Evolutionary conservation across 2,329 filamentous ascomycete genomes (phyloP).

Genomic region (Talaromyces sp.): DNA sequence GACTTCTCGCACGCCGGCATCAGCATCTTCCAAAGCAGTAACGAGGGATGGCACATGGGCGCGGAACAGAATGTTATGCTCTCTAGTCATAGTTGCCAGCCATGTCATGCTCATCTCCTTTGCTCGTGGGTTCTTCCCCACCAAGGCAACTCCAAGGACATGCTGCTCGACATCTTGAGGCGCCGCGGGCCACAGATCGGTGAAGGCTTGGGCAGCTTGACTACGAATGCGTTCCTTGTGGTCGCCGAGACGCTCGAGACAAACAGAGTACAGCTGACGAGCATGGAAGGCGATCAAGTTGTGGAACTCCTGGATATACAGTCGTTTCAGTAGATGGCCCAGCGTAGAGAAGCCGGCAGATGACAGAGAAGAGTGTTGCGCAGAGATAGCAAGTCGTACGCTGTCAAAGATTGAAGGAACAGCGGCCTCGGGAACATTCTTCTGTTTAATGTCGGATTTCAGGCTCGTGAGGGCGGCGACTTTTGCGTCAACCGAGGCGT

Average conservation of each 20-base stretch:
- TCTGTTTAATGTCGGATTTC: constrained; percentile 89
- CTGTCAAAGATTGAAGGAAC: constrained; percentile 76
- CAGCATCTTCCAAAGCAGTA: constrained; percentile 82
- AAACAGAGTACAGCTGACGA: constrained; percentile 63
- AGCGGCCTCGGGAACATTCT: constrained; percentile 71
- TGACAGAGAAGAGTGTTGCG: constrained; percentile 70
- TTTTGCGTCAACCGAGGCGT: constrained; percentile 64
- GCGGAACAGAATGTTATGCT: constrained; percentile 73
- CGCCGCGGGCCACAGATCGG: constrained; percentile 67
- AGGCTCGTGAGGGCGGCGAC: constrained; percentile 65
- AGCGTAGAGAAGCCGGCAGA: constrained; percentile 83
- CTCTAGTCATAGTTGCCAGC: constrained; percentile 79
- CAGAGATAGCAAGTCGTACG: constrained; percentile 66
- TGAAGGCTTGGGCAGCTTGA: constrained; percentile 68
- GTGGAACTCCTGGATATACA: constrained; percentile 78
- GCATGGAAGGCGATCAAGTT: constrained; percentile 64
- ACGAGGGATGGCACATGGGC: constrained; percentile 77
- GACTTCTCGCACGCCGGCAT: constrained; percentile 77
- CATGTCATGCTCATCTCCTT: constrained; percentile 83
- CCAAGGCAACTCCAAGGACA: constrained; percentile 71
- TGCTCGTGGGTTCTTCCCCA: constrained; percentile 72
- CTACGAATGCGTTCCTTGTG: constrained; percentile 77
- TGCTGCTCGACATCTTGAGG: constrained; percentile 71
- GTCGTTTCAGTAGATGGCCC: constrained; percentile 78
- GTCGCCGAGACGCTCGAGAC: constrained; percentile 83